Evolutionary conservation across 2,329 filamentous ascomycete species (phyloP), one percentile per base, ranked within the genome.

Genomic region (Tetracladium maxilliforme): DNA sequence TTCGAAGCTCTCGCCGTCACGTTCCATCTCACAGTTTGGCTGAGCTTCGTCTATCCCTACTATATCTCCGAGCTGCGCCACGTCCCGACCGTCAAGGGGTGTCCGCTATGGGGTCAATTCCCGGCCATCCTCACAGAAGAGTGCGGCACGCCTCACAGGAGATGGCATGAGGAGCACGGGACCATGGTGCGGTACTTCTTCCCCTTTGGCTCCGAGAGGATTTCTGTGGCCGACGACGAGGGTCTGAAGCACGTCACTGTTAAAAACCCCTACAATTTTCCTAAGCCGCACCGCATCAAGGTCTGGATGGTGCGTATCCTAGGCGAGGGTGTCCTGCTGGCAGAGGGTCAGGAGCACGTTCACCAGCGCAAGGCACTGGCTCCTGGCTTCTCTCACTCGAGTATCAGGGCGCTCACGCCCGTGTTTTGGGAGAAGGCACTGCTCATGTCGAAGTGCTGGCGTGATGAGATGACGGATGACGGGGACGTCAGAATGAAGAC

Each of bases 111-210:
- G 48, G 52, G 54, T 3, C 52, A 56, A 22, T 51, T 57, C 35
- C 42, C 53, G 23, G 40, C 41, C 10, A 52, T 58, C 33, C 51
- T 58, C 30, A 42, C 40, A 10, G 40, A 44, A 23, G 54, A 58
- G 33, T 49, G 48, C 23, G 54, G 54, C 25, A 40, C 54, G 6
- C 44, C 50, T 10, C 52, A 56, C 29, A 47, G 54, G 21, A 30
- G 41, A 30, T 58, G 55, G 54, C 54, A 58, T 34, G 30, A 45
- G 19, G 25, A 48, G 14, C 42, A 54, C 23, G 54, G 53, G 10
- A 43, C 48, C 16, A 53, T 58, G 22, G 47, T 58, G 25, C 46
- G 55, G 27, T 58, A 58, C 32, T 57, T 53, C 43, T 58, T 58
- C 29, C 55, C 54, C 13, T 51, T 58, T 19, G 55, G 54, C 24